phyloP scores from a whole-genome alignment of 2,329 filamentous ascomycete genomes.

The Cladosporium colombiae region DNA sequence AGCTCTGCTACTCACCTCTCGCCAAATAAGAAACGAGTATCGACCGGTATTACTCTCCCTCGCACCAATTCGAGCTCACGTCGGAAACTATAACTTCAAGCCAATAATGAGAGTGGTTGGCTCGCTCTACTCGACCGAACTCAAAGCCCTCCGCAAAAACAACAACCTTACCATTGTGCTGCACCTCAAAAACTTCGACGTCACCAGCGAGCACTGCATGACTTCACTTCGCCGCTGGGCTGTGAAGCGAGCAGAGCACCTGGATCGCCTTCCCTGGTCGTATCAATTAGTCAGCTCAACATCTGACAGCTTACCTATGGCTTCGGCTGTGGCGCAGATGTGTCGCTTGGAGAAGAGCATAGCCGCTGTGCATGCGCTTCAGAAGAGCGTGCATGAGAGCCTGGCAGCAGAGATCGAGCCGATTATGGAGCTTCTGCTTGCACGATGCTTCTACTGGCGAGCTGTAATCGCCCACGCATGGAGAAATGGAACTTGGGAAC shows the following conservation, averaged over 20 bases:
- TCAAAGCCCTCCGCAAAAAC: slow-evolving; percentile 33
- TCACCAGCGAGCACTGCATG: slow-evolving; percentile 7
- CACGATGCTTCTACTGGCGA: not conserved
- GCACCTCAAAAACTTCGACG: slow-evolving; percentile 13
- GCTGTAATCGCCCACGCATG: not conserved
- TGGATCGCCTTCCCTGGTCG: slow-evolving; percentile 31
- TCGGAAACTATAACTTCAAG: slow-evolving; percentile 34
- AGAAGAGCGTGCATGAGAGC: slow-evolving; percentile 7
- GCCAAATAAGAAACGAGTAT: slow-evolving; percentile 30
- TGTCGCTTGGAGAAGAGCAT: not conserved
- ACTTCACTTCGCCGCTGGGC: slow-evolving; percentile 29
- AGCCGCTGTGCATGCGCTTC: not conserved
- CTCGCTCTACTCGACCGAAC: slow-evolving; percentile 31
- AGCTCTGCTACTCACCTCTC: slow-evolving; percentile 31
- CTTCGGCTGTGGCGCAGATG: not conserved
- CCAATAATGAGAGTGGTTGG: slow-evolving; percentile 26
- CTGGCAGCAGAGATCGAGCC: slow-evolving; percentile 8
- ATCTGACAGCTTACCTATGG: not conserved
- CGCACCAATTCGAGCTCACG: slow-evolving; percentile 23
- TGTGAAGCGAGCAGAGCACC: slow-evolving; percentile 22
- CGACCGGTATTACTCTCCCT: slow-evolving; percentile 32
- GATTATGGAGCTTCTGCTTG: not conserved
- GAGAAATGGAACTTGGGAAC: not conserved
- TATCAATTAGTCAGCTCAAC: slow-evolving; percentile 22
- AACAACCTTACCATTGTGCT: slow-evolving; percentile 25